Evolutionary conservation across 1,284 basidiomycete genomes (phyloP), one percentile per base, ranked within the genome.

Genomic region (Papiliotrema terrestris): DNA sequence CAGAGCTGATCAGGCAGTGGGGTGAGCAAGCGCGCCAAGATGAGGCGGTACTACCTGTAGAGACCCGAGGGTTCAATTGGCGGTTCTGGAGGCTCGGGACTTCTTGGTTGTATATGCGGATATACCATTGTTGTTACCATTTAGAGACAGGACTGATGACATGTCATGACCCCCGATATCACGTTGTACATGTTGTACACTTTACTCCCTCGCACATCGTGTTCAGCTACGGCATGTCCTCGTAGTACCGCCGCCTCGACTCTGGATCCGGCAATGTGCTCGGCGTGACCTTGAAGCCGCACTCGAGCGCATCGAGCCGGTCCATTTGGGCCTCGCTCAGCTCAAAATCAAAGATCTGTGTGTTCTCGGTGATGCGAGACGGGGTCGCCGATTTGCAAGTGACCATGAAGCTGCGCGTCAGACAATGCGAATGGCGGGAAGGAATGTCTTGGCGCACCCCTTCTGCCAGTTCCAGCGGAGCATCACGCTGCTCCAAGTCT

Each of bases 361-460:
- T 32, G 50, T 56, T 56, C 41, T 51, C 41, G 49, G 35, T 25
- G 54, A 56, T 56, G 9, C 54, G 49, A 1, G 41, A 37, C 1
- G 54, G 49, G 3, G 49, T 51, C 13, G 32, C 49, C 22, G 54
- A 56, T 39, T 56, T 56, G 50, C 49, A 52, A 36, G 50, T 56
- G 5, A 56, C 51, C 37, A 54, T 45, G 32, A 41, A 51, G 19
- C 54, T 56, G 36, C 19, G 13, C 41, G 2, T 43, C 22, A 32
- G 29, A 19, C 20, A 11, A 13, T 37, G n/a, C 19, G 6, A 15
- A 47, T 20, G 29, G 29, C 11, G 6, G 6, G 6, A 32, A 32
- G 6, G 11, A 32, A 11, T 11, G 29, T 5, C 19, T 9, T 11
- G 32, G 19, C 50, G 6, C 25, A 53, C 55, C 44, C 51, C 13